phyloP scores from a whole-genome alignment of 495 filamentous ascomycete species.

The Xylaria nigripes region DNA sequence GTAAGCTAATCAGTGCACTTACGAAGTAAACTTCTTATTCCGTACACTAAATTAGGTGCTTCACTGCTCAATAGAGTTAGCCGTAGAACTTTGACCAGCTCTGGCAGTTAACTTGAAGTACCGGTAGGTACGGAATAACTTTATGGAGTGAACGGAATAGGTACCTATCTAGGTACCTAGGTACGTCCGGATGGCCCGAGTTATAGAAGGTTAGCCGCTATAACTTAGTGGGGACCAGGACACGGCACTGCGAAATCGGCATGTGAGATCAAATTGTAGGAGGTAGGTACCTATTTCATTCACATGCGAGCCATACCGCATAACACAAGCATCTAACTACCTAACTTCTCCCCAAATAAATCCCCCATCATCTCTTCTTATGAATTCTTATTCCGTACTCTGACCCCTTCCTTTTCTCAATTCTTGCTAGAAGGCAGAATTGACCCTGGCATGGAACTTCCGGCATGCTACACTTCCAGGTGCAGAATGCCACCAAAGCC shows the following conservation, averaged over 20 bases:
- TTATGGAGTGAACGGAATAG: no score
- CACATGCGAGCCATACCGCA: neutral
- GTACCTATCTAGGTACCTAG: no score
- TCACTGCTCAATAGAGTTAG: no score
- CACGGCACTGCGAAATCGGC: neutral
- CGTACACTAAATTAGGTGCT: no score
- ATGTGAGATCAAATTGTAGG: neutral
- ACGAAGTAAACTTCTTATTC: no score
- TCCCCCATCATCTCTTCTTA: neutral
- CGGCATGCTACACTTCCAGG: constrained; percentile 40
- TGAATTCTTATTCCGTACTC: neutral
- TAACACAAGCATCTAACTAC: no score
- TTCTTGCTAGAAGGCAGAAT: neutral
- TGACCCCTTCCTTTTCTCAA: neutral
- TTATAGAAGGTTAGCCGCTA: no score
- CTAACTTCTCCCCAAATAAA: neutral
- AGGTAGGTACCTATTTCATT: neutral
- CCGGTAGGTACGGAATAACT: no score
- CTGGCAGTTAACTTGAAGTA: no score
- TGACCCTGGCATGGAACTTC: constrained; percentile 35
- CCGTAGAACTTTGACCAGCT: no score
- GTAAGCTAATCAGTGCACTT: no score
- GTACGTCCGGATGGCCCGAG: no score
- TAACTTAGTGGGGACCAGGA: neutral
- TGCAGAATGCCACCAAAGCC: constrained; percentile 37